Base-by-base conservation (phyloP, 495 filamentous ascomycete species). In the Aspergillus taichungensis region DNA sequence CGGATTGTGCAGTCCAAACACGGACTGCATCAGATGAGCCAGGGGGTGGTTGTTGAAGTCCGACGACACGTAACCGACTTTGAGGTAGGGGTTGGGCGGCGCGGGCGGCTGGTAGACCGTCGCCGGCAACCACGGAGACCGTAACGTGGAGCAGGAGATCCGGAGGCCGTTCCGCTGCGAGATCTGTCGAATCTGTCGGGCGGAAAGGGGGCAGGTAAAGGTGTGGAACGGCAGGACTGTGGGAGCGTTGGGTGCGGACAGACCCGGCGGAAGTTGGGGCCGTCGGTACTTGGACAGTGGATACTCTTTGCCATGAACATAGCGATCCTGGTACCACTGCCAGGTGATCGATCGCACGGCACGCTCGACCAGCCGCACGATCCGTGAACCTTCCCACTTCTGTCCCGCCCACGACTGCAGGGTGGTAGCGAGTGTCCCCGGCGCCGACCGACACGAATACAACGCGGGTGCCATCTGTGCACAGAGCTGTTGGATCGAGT, bases 11-110 rank as follows among this genome's bases (percentile, higher is more conserved):
- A 97, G 67, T 2, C 92, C 92, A 68, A 99, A 99, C 5, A 97
- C 92, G 5, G 92, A 97, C 63, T 99, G 92, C 92, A 99, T 99
- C 51, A 96, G 63, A 67, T 96, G 89, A 5, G 94, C 92, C 34
- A 99, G 73, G 30, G 92, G 92, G 57, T 99, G 92, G 59, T 99
- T 99, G 59, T 99, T 99, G 66, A 99, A 99, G 61, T 99, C 92
- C 0, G 91, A 96, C 2, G 92, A 97, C 28, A 99, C 82, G 59
- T 99, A 99, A 37, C 92, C 92, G 43, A 99, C 82, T 51, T 85
- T 87, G 32, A 99, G 79, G 48, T 83, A 78, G 0, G 92, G 89
- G 28, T 71, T 73, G 8, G 92, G 94, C 6, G 92, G 91, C 5
- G 76, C 59, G 0, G 92, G 92, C 6, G 92, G 92, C 9, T 79